Evolutionary conservation across 345 rosid genomes (phyloP), one percentile per base, ranked within the genome.

Genomic region (Eucalyptus marginata): DNA sequence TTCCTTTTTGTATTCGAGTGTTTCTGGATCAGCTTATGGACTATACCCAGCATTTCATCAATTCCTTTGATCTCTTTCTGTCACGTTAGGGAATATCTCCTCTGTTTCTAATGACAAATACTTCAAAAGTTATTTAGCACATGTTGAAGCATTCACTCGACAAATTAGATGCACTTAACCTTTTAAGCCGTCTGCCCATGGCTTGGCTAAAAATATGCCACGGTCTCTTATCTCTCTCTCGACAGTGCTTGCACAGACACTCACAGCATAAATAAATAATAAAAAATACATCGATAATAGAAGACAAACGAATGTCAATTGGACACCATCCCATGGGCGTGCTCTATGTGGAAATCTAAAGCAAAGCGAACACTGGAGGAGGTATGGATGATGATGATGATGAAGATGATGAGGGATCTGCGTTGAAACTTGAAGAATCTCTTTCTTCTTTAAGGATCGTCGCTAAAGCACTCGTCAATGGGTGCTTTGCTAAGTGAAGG

Each of bases 381-480:
- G 86, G 22, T 64, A 40, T n/a, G 76, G 76, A 15, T 64, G 76
- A 64, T 50, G 66, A 51, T 18, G 87, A 51, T 18, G 87, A n/a
- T 13, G 43, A 68, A 68, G 80, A 31, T 68, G 80, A 12, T 47
- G 56, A 5, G 81, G 13, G 56, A 52, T 89, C 50, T 71, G 13
- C 46, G 22, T 90, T 56, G 62, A 24, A 56, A 56, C 62, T 86
- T 20, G 86, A 49, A 79, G 84, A 71, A 33, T 92, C 93, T n/a
- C 91, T 91, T 40, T 94, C 96, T 90, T 94, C 96, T 86, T 93
- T 94, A 6, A 64, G 79, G 58, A 95, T 93, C 62, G 95, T 94
- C 13, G 93, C 91, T 90, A 94, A 54, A 89, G 92, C 90, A 76
- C 87, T 93, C 86, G 88, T 90, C 89, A 76, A 66, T n/a, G 93